Conservation (phyloP, 2,329 filamentous ascomycete species). For the Fusarium goolgardi region DNA sequence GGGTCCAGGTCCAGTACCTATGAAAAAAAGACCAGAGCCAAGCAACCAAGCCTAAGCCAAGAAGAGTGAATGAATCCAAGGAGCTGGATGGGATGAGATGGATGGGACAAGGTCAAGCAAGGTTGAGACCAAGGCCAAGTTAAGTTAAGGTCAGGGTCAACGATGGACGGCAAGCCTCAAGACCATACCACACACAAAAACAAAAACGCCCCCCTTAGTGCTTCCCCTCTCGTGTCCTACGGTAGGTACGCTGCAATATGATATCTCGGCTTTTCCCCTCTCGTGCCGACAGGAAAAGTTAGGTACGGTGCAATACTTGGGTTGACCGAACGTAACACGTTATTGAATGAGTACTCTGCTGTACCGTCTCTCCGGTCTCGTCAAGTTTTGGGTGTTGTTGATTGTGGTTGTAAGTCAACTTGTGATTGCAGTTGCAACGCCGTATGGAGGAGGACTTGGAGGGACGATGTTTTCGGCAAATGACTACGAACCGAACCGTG, state of each 20-base stretch:
- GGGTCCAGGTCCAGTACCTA: slow-evolving; percentile 1
- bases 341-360: background rate
- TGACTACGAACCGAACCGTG: slow-evolving; percentile 23
- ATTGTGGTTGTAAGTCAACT: slow-evolving; percentile 14
- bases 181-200: slow-evolving; percentile 3
- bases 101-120: slow-evolving; percentile 37
- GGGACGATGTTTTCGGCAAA: slow-evolving; percentile 28
- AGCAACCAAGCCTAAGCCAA: slow-evolving; percentile 24
- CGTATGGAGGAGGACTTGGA: slow-evolving; percentile 3
- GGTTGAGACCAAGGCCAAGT: slow-evolving; percentile 17
- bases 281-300: slow-evolving; percentile 14
- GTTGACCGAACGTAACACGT: background rate
- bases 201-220: slow-evolving; percentile 38
- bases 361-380: slow-evolving; percentile 8
- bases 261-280: slow-evolving; percentile 39
- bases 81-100: slow-evolving; percentile 34
- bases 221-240: slow-evolving; percentile 42
- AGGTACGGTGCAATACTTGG: slow-evolving; percentile 1
- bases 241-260: slow-evolving; percentile 11
- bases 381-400: background rate
- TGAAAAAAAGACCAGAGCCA: slow-evolving; percentile 9
- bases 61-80: slow-evolving; percentile 28
- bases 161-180: slow-evolving; percentile 34
- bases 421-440: slow-evolving; percentile 17
- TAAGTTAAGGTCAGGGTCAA: slow-evolving; percentile 23